phyloP scores from a whole-genome alignment of 148 eudicot species.

The Beta vulgaris region DNA sequence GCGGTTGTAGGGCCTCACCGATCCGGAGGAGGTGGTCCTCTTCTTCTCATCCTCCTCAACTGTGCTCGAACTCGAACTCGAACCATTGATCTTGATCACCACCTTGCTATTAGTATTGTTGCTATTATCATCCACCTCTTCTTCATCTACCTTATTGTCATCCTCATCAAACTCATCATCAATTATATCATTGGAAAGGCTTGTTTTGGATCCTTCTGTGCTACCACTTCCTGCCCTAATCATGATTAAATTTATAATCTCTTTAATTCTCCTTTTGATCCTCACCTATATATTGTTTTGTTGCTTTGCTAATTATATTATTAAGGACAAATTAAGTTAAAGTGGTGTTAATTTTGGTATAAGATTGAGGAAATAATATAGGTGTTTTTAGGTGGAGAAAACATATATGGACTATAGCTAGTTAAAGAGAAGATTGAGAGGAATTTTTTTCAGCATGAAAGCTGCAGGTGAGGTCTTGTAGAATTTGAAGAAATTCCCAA shows the following conservation, averaged over 20 bases:
- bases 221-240: constrained; percentile 28
- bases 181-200: constrained; percentile 22
- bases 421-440: constrained; percentile 17
- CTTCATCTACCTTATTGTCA: constrained; percentile 17
- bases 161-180: constrained; percentile 26
- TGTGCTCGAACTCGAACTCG: constrained; percentile 75
- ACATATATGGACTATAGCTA: background rate
- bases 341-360: too few relatives aligned
- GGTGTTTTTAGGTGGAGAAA: constrained; percentile 1
- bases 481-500: constrained; percentile 37
- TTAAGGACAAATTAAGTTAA: background rate
- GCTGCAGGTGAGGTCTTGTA: constrained; percentile 23
- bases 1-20: constrained; percentile 74
- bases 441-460: constrained; percentile 32
- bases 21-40: constrained; percentile 39
- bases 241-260: constrained; percentile 20
- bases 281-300: constrained; percentile 8
- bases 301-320: background rate
- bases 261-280: constrained; percentile 4
- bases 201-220: constrained; percentile 42
- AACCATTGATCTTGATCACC: constrained; percentile 38
- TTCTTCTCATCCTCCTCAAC: constrained; percentile 64
- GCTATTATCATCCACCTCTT: constrained; percentile 21
- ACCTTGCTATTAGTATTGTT: background rate
- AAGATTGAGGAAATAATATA: too few relatives aligned